phyloP scores from a whole-genome alignment of 352 stramenopile genomes.

The Pythium grandisporangium region DNA sequence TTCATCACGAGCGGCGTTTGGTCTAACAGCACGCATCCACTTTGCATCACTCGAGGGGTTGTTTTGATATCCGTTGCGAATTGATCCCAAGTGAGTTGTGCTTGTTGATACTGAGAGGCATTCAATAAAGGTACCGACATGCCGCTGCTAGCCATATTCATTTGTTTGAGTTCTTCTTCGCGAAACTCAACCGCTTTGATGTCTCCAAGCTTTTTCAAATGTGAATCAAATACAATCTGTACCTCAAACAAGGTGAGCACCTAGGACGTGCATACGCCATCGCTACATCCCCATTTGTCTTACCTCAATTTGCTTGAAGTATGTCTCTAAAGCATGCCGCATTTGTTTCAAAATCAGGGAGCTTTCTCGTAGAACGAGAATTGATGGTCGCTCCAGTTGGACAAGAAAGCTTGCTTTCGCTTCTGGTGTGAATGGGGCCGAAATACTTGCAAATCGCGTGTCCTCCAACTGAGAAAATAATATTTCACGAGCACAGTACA shows the following conservation, averaged over 20 bases:
- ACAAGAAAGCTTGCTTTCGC: slow-evolving; percentile 7
- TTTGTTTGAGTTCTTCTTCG: slow-evolving; percentile 6
- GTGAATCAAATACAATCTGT: neutral
- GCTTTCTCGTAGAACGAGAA: slow-evolving; percentile 7
- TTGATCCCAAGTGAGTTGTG: slow-evolving; percentile 22
- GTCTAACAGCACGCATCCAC: slow-evolving; percentile 47
- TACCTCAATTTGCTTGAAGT: slow-evolving; percentile 21
- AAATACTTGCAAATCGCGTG: slow-evolving; percentile 1
- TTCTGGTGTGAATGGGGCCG: slow-evolving; percentile 14
- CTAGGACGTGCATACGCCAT: too few relatives aligned
- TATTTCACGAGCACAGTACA: too few relatives aligned
- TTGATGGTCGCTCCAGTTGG: slow-evolving; percentile 8
- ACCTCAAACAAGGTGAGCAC: too few relatives aligned
- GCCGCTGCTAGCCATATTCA: slow-evolving; percentile 4
- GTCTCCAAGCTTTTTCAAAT: neutral
- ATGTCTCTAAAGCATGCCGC: slow-evolving; percentile 15
- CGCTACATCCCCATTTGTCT: too few relatives aligned
- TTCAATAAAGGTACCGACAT: slow-evolving; percentile 2
- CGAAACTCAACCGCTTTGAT: slow-evolving; percentile 8
- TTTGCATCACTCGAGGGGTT: slow-evolving; percentile 22
- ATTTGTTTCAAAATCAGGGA: slow-evolving; percentile 13
- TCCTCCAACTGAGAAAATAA: slow-evolving; percentile 7
- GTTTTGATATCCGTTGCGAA: slow-evolving; percentile 26
- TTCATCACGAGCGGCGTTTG: slow-evolving; percentile 26
- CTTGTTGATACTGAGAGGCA: slow-evolving; percentile 27